Evolutionary conservation across 495 filamentous ascomycete species (phyloP).

Genomic region (Podospora tetraspora): DNA sequence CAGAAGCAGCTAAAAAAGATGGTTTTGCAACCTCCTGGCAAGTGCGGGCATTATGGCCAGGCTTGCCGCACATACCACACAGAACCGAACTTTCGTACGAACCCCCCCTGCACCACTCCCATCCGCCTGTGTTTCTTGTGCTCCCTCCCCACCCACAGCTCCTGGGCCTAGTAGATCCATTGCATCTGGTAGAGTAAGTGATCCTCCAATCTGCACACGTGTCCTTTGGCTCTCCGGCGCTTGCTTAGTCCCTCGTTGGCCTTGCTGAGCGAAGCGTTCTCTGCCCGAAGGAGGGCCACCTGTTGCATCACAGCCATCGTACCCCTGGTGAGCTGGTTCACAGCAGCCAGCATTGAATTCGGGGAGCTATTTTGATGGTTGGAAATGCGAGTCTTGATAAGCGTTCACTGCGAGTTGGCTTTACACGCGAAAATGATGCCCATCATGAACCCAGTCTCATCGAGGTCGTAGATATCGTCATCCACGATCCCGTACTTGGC

Average conservation of each 20-base stretch:
- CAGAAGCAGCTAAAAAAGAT: not conserved
- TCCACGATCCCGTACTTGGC: not conserved
- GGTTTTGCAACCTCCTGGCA: too few species aligned
- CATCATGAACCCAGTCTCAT: not conserved
- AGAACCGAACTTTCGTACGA: too few species aligned
- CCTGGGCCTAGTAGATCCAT: too few species aligned
- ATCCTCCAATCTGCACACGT: not conserved
- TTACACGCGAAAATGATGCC: not conserved
- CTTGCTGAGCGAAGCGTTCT: not conserved
- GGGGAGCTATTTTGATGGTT: not conserved
- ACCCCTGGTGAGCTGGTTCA: not conserved
- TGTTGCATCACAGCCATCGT: not conserved
- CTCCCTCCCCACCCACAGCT: too few species aligned
- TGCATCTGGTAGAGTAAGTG: not conserved
- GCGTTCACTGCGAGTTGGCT: not conserved
- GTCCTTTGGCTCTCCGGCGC: not conserved
- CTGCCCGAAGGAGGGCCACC: not conserved
- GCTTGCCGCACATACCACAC: too few species aligned
- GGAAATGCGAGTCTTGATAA: not conserved
- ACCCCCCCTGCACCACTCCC: too few species aligned
- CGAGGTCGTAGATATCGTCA: not conserved
- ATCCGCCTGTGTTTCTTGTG: too few species aligned
- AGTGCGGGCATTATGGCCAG: too few species aligned
- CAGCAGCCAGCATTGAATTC: not conserved
- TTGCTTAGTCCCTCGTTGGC: not conserved